These are phyloP conservation scores for Periconia sp. DNA, from an alignment of 2,329 filamentous ascomycete genomes.

Conservation along the genomic window DNA sequence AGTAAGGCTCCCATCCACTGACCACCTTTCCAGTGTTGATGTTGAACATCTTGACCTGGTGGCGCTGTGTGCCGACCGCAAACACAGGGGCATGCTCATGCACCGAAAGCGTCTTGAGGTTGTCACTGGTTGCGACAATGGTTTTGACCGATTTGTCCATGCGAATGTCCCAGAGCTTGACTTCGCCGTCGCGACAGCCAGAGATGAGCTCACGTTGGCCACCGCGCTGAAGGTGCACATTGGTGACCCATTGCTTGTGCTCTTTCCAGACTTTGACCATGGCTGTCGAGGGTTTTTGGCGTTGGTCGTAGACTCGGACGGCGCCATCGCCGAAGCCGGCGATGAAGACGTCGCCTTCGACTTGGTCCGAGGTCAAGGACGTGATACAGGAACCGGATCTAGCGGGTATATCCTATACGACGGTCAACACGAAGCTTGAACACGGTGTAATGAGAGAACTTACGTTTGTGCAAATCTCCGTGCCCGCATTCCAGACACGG, in stretches of 20 bases:
- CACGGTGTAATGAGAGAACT: slow-evolving; percentile 25
- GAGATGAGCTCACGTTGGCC: slow-evolving; percentile 90
- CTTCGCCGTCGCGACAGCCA: slow-evolving; percentile 89
- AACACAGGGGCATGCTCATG: slow-evolving; percentile 98
- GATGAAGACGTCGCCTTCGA: slow-evolving; percentile 94
- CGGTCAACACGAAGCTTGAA: slow-evolving; percentile 13
- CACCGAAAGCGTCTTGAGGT: slow-evolving; percentile 83
- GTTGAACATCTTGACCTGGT: slow-evolving; percentile 92
- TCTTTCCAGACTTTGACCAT: slow-evolving; percentile 99
- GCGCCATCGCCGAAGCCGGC: slow-evolving; percentile 96
- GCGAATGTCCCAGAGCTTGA: slow-evolving; percentile 95
- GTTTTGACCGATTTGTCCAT: slow-evolving; percentile 78
- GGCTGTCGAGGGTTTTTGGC: slow-evolving; percentile 79
- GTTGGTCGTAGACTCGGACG: slow-evolving; percentile 91
- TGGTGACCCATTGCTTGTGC: slow-evolving; percentile 93
- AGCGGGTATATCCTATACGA: slow-evolving; percentile 78
- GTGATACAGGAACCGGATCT: slow-evolving; percentile 95
- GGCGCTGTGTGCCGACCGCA: slow-evolving; percentile 87
- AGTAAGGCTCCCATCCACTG: slow-evolving; percentile 86
- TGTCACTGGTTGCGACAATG: slow-evolving; percentile 76
- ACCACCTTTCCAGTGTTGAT: slow-evolving; percentile 76
- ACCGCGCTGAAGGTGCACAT: slow-evolving; percentile 94
- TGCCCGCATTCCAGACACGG: slow-evolving; percentile 92
- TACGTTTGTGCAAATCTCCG: slow-evolving; percentile 84
- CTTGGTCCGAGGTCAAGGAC: slow-evolving; percentile 94